A percentile compares a stretch with the other conserved stretches of the same genome.
Conservation (phyloP, 345 rosid genomes). For the Rhodamnia argentea region DNA sequence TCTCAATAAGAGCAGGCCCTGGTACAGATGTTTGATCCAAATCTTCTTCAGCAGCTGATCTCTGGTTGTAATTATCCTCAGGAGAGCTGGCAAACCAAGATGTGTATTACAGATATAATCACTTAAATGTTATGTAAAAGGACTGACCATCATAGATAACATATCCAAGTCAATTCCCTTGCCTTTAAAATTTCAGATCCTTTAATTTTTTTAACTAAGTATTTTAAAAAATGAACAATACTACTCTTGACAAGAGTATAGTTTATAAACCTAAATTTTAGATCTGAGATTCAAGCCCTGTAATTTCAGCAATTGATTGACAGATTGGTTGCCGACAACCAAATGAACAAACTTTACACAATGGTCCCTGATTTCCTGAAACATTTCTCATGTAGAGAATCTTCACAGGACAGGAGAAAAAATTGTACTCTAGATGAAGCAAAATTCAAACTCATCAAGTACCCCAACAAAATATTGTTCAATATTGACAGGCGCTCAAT, state of each 20-base stretch:
- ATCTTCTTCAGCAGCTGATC: slow-evolving; percentile 36
- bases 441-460: neutral
- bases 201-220: neutral
- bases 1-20: slow-evolving; percentile 30
- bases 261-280: neutral
- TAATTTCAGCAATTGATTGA: neutral
- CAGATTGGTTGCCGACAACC: neutral
- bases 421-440: neutral
- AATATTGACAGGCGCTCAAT: neutral
- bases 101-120: neutral
- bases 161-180: neutral
- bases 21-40: slow-evolving; percentile 29
- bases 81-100: slow-evolving; percentile 49
- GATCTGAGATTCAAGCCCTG: neutral
- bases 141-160: neutral
- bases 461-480: neutral
- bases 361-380: neutral
- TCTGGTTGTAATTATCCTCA: slow-evolving; percentile 38
- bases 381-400: neutral
- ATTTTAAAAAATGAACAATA: too few relatives aligned
- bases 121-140: neutral
- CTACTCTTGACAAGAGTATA: neutral
- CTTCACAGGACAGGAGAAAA: neutral
- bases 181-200: neutral
- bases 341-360: neutral